Evolutionary conservation across 2,329 filamentous ascomycete genomes (phyloP).

Genomic region (Mollisia scopiformis): DNA sequence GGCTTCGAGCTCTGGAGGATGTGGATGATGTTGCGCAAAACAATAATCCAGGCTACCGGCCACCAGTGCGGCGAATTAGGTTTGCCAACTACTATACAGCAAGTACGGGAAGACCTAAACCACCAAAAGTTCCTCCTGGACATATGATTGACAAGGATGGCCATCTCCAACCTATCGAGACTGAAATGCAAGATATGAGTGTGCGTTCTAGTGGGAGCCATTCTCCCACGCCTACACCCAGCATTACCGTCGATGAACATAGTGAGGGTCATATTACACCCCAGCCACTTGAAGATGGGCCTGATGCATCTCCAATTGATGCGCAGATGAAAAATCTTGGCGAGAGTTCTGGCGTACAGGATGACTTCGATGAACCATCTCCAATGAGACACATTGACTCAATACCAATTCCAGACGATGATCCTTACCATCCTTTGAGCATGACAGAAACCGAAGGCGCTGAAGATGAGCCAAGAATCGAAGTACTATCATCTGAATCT

Average conservation of each 20-base stretch:
- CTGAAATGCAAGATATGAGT: slow-evolving; percentile 29
- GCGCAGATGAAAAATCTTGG: slow-evolving; percentile 30
- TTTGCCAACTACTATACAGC: slow-evolving; percentile 92
- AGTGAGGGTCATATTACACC: slow-evolving; percentile 38
- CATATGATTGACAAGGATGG: slow-evolving; percentile 22
- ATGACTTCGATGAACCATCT: slow-evolving; percentile 26
- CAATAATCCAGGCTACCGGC: slow-evolving; percentile 26
- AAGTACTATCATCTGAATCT: slow-evolving; percentile 18
- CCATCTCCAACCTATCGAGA: slow-evolving; percentile 19
- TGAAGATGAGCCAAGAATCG: slow-evolving; percentile 3
- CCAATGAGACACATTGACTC: slow-evolving; percentile 44
- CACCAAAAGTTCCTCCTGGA: slow-evolving; percentile 38
- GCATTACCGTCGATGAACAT: slow-evolving; percentile 50
- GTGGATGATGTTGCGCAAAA: slow-evolving; percentile 54
- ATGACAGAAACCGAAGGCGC: not conserved
- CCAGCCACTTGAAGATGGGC: slow-evolving; percentile 35
- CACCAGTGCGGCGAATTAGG: slow-evolving; percentile 58
- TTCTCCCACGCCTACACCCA: slow-evolving; percentile 19
- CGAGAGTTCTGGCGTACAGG: slow-evolving; percentile 28
- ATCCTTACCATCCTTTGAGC: slow-evolving; percentile 2
- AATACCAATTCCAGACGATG: slow-evolving; percentile 40
- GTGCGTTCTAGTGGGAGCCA: slow-evolving; percentile 11
- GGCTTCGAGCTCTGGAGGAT: slow-evolving; percentile 72
- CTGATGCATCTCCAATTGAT: slow-evolving; percentile 15
- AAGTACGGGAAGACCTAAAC: slow-evolving; percentile 73